A percentile compares a stretch with the other conserved stretches of the same genome.
These are phyloP conservation scores for Zostera marina DNA, from an alignment of 116 monocot genomes.

Conservation along the genomic window DNA sequence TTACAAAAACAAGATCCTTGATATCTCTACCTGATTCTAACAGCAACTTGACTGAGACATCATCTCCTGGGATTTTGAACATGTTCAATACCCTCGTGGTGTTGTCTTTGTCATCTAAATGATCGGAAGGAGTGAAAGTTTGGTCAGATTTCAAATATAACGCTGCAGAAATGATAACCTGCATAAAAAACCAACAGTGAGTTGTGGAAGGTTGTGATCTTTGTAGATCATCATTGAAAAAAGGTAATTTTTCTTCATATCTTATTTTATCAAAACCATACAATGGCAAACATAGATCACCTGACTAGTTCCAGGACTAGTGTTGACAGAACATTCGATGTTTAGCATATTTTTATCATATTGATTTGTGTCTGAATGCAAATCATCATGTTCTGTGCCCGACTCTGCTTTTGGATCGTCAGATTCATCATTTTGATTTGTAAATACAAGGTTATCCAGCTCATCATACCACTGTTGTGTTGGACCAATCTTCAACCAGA, in stretches of 20 bases:
- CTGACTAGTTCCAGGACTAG: constrained; percentile 84
- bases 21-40: constrained; percentile 20
- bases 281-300: constrained; percentile 15
- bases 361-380: constrained; percentile 4
- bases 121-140: not conserved
- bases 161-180: constrained; percentile 52
- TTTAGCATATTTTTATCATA: constrained; percentile 19
- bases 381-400: constrained; percentile 10
- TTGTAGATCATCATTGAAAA: not conserved
- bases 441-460: constrained; percentile 75
- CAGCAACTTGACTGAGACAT: constrained; percentile 25
- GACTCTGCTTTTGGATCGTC: constrained; percentile 4
- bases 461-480: constrained; percentile 91
- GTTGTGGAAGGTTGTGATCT: no score
- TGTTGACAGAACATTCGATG: constrained; percentile 44
- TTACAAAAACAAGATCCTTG: constrained; percentile 29
- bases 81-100: constrained; percentile 14
- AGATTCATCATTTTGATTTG: constrained; percentile 10
- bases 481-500: constrained; percentile 48
- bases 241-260: not conserved
- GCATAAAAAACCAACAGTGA: constrained; percentile 5
- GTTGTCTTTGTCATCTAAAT: constrained; percentile 4
- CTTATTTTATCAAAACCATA: not conserved
- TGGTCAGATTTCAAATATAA: constrained; percentile 48
- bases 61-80: constrained; percentile 12